phyloP scores from a whole-genome alignment of 306 rosid genomes.

The Abrus pulchellus region DNA sequence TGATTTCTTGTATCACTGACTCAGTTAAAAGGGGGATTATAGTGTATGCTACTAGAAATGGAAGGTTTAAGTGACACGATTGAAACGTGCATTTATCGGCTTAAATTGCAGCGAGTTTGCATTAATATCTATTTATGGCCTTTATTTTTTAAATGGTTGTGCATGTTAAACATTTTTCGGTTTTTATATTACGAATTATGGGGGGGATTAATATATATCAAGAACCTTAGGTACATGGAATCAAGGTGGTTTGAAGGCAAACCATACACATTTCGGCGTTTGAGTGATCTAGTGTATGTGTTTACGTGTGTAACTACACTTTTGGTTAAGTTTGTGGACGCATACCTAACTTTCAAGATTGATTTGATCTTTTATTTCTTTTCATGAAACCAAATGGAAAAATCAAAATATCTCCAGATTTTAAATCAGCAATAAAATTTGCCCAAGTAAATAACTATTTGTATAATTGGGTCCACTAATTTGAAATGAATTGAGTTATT shows the following conservation, averaged over 20 bases:
- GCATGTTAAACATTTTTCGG: not conserved
- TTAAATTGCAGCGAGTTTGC: not conserved
- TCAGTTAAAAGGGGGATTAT: constrained; percentile 36
- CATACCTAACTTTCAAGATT: constrained; percentile 51
- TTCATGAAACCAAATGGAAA: constrained; percentile 6
- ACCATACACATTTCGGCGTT: constrained; percentile 12
- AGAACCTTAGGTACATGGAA: not conserved
- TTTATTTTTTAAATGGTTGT: not conserved
- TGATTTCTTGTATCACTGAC: constrained; percentile 42
- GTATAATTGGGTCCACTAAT: not conserved
- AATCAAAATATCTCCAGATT: constrained; percentile 5
- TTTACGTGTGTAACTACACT: constrained; percentile 46
- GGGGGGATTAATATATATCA: not conserved
- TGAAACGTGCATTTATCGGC: not conserved
- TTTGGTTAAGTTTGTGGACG: constrained; percentile 46
- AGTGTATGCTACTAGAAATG: not conserved
- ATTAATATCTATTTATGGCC: not conserved
- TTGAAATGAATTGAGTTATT: not conserved
- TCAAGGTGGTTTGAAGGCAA: constrained; percentile 17
- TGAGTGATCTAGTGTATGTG: not conserved
- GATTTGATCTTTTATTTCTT: constrained; percentile 6
- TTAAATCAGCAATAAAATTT: not conserved
- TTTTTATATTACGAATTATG: not conserved
- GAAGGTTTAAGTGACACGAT: constrained; percentile 7
- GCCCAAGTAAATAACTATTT: not conserved